These are phyloP conservation scores for Gomphus bonarii DNA, from an alignment of 1,284 basidiomycete genomes.

Conservation along the genomic window DNA sequence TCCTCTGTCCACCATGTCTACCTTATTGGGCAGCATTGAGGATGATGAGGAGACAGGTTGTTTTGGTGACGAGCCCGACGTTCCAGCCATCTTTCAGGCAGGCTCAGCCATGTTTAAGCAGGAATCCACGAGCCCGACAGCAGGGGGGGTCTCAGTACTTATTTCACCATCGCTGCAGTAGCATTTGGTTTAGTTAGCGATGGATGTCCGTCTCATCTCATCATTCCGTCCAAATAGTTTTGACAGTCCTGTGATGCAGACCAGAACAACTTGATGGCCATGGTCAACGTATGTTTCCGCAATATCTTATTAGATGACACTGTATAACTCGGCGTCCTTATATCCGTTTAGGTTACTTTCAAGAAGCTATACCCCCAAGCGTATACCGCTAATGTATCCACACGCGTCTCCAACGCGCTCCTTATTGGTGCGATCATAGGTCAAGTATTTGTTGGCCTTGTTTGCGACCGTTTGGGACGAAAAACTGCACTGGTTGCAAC, in stretches of 20 bases:
- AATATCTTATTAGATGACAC: not conserved
- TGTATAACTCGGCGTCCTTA: not conserved
- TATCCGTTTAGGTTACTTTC: constrained; percentile 41
- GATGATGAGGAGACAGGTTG: not conserved
- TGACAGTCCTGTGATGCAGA: constrained; percentile 27
- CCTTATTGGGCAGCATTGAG: not conserved
- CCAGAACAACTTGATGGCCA: constrained; percentile 61
- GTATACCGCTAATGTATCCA: constrained; percentile 54
- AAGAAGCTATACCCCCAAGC: constrained; percentile 46
- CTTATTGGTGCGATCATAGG: constrained; percentile 65
- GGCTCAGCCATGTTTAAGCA: constrained; percentile 5
- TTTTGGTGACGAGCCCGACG: not conserved
- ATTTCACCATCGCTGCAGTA: constrained; percentile 53
- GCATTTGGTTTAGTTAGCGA: constrained; percentile 62
- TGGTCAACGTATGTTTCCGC: constrained; percentile 40
- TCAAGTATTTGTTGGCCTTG: constrained; percentile 55
- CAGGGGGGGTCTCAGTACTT: constrained; percentile 40
- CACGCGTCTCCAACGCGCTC: constrained; percentile 63
- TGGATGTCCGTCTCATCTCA: constrained; percentile 34
- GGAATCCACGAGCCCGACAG: constrained; percentile 15
- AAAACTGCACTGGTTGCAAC: constrained; percentile 64
- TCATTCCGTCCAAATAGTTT: not conserved
- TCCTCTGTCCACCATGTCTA: not conserved
- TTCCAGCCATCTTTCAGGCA: constrained; percentile 8
- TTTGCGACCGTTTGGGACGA: constrained; percentile 59